Conservation (phyloP, 768 basidiomycete species). For the Gautieria morchelliformis region DNA sequence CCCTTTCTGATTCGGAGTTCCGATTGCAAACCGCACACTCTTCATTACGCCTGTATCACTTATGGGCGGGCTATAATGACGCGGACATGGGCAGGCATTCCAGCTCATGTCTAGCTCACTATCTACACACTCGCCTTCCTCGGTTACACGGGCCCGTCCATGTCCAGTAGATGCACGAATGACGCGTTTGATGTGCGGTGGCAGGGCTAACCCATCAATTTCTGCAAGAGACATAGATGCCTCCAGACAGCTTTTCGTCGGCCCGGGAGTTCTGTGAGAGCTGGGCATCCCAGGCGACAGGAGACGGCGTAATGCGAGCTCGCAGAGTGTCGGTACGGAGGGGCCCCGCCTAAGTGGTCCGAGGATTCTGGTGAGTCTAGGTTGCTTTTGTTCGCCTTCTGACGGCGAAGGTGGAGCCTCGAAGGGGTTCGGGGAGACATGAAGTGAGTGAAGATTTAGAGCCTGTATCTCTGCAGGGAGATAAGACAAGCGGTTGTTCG, state of each 20-base stretch:
- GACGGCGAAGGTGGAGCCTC: constrained; percentile 21
- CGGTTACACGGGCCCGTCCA: neutral
- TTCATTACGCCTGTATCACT: neutral
- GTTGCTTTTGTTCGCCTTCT: neutral
- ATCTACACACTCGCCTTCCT: neutral
- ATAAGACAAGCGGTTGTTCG: constrained; percentile 47
- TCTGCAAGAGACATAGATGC: neutral
- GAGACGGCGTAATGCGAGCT: constrained; percentile 30
- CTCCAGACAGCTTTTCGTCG: neutral
- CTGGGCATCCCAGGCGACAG: constrained; percentile 17
- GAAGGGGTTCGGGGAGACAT: constrained; percentile 55
- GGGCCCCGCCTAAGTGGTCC: neutral
- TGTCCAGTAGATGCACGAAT: neutral
- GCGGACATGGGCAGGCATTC: constrained; percentile 8
- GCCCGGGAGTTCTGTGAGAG: neutral
- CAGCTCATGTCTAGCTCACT: neutral
- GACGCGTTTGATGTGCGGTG: neutral
- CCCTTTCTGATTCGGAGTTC: neutral
- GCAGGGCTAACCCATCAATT: constrained; percentile 1
- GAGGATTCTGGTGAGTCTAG: neutral
- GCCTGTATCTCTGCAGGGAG: constrained; percentile 57
- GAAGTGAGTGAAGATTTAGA: constrained; percentile 41
- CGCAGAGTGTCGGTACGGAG: neutral
- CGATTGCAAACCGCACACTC: neutral
- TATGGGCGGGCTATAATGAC: neutral